A percentile compares a stretch with the other conserved stretches of the same genome.
Evolutionary conservation across 768 basidiomycete genomes (phyloP).

Genomic region (Boletellus ananas): DNA sequence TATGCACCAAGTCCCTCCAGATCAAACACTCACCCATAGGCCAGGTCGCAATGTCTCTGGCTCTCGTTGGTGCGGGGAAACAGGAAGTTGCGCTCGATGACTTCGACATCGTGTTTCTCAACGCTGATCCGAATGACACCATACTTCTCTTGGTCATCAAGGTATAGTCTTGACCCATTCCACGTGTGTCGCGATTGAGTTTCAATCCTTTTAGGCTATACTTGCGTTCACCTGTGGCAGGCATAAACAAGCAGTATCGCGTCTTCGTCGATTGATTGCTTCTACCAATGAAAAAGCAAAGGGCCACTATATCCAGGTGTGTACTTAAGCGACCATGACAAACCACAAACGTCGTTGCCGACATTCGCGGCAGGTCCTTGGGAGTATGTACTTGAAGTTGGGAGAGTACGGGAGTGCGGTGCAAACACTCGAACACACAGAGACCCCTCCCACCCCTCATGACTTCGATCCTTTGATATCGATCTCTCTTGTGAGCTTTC

Average conservation of each 20-base stretch:
- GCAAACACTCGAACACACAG: not conserved
- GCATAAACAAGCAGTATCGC: not conserved
- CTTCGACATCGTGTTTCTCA: conserved; percentile 1
- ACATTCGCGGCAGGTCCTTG: not conserved
- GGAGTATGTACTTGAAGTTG: not conserved
- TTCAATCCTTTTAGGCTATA: not conserved
- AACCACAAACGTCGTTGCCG: no score
- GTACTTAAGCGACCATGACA: not conserved
- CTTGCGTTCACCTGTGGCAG: not conserved
- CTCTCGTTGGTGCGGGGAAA: not conserved
- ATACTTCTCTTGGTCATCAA: conserved; percentile 1
- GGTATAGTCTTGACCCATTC: not conserved
- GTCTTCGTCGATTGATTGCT: not conserved
- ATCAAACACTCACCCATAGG: not conserved
- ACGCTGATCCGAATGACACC: not conserved
- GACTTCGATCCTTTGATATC: not conserved
- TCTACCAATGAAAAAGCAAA: not conserved
- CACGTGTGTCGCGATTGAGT: not conserved
- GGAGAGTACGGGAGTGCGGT: not conserved
- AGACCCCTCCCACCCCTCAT: conserved; percentile 24
- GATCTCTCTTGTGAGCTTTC: not conserved
- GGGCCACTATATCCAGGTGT: not conserved
- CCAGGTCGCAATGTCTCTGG: conserved; percentile 2
- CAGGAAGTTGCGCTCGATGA: not conserved
- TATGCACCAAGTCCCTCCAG: not conserved